phyloP scores from a whole-genome alignment of 495 filamentous ascomycete genomes.

The Penicillium argentinense region DNA sequence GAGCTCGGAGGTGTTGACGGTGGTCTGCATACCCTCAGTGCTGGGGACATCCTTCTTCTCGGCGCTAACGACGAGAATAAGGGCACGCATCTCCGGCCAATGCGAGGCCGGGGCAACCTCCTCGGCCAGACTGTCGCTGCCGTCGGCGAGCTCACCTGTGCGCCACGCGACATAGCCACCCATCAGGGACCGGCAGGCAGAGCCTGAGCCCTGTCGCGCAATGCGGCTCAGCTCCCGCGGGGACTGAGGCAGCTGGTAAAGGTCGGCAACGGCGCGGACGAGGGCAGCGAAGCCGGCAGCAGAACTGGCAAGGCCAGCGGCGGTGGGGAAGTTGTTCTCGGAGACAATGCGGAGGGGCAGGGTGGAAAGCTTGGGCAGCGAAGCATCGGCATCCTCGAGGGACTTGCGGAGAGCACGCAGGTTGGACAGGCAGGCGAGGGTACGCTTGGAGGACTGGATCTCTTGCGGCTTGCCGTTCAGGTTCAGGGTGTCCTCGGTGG shows the following conservation, averaged over 20 bases:
- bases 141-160: slow-evolving; percentile 67
- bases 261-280: slow-evolving; percentile 85
- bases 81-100: slow-evolving; percentile 93
- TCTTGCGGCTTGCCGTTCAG: slow-evolving; percentile 84
- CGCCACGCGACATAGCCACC: slow-evolving; percentile 97
- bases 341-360: slow-evolving; percentile 79
- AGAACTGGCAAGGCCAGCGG: slow-evolving; percentile 89
- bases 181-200: slow-evolving; percentile 86
- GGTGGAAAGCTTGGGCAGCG: slow-evolving; percentile 72
- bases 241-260: slow-evolving; percentile 78
- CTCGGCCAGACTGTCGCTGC: slow-evolving; percentile 79
- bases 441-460: slow-evolving; percentile 75
- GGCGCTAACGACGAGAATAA: slow-evolving; percentile 85
- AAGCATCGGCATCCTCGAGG: slow-evolving; percentile 68
- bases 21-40: slow-evolving; percentile 95
- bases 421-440: slow-evolving; percentile 85
- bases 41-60: slow-evolving; percentile 93
- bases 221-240: slow-evolving; percentile 81
- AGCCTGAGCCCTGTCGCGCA: slow-evolving; percentile 92
- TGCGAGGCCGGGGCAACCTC: slow-evolving; percentile 81
- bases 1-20: slow-evolving; percentile 79
- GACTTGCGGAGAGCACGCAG: slow-evolving; percentile 72
- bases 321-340: slow-evolving; percentile 98
- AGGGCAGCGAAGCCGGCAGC: slow-evolving; percentile 95
- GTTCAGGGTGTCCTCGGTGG: slow-evolving; percentile 68